These are phyloP conservation scores for Nicotiana noctiflora DNA, from an alignment of 257 asterid species.

Conservation along the genomic window DNA sequence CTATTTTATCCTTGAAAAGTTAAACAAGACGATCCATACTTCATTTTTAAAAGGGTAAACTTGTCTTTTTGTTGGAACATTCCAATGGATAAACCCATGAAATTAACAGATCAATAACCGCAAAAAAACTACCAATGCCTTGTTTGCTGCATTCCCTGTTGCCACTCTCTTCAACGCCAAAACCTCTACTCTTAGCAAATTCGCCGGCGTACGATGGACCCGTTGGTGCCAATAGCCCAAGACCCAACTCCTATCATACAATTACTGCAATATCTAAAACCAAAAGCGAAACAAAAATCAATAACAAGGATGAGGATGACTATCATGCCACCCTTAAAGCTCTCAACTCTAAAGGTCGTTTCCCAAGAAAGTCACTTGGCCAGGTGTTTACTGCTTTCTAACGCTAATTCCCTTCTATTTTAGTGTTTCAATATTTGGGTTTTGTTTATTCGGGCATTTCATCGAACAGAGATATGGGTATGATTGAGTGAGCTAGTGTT, in stretches of 20 bases:
- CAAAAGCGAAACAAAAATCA: constrained; percentile 28
- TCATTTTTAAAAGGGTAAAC: background rate
- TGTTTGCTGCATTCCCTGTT: constrained; percentile 22
- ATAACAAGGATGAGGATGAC: constrained; percentile 47
- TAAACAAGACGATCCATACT: background rate
- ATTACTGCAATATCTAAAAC: constrained; percentile 6
- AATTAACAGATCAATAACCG: background rate
- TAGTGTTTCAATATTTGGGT: background rate
- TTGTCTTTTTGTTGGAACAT: background rate
- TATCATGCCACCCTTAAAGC: constrained; percentile 86
- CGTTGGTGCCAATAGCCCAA: background rate
- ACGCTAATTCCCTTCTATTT: background rate
- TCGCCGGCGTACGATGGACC: constrained; percentile 20
- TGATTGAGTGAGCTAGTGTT: background rate
- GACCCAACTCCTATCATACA: constrained; percentile 13
- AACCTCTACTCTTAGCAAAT: constrained; percentile 15
- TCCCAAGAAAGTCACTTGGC: constrained; percentile 91
- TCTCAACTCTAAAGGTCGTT: constrained; percentile 87
- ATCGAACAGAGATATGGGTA: background rate
- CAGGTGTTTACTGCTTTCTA: constrained; percentile 34
- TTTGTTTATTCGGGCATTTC: constrained; percentile 8
- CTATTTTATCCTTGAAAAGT: background rate
- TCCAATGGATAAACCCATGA: constrained; percentile 1
- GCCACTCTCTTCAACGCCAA: constrained; percentile 18
- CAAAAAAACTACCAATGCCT: constrained; percentile 23